Conservation (phyloP, 441 rosid genomes). For the Omphalea diandra region DNA sequence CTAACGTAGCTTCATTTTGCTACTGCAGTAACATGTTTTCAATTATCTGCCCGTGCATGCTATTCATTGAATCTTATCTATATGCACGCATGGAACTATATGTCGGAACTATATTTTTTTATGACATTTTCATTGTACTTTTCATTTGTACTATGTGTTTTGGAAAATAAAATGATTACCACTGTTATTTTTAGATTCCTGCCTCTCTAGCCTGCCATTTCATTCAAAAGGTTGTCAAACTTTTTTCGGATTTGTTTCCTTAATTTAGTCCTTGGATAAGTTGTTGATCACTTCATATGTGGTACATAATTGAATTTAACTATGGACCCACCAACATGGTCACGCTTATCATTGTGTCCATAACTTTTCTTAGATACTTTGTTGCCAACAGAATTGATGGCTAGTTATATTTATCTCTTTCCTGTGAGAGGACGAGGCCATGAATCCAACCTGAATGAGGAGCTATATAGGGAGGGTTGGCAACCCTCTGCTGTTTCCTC, state of each 20-base stretch:
- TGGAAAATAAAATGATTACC: background rate
- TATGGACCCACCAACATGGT: background rate
- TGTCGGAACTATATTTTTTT: too few relatives aligned
- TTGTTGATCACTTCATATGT: background rate
- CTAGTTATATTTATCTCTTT: background rate
- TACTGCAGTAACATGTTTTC: background rate
- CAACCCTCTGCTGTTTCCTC: background rate
- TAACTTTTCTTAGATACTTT: background rate
- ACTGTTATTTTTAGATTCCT: background rate
- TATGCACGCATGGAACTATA: background rate
- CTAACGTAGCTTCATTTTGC: background rate
- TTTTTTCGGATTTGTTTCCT: background rate
- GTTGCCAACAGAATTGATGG: background rate
- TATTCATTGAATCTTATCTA: background rate
- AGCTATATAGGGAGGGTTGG: background rate
- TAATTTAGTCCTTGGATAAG: background rate
- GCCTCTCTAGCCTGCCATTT: conserved; percentile 1
- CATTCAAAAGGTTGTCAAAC: too few relatives aligned
- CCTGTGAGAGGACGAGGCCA: background rate
- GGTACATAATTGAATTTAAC: background rate
- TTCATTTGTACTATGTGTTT: background rate
- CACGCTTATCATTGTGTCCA: background rate
- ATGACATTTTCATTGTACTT: too few relatives aligned
- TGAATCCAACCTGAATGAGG: background rate
- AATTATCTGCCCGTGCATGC: background rate